Evolutionary conservation across 139 green algal species (phyloP).

Genomic region (Marvania coccoides): DNA sequence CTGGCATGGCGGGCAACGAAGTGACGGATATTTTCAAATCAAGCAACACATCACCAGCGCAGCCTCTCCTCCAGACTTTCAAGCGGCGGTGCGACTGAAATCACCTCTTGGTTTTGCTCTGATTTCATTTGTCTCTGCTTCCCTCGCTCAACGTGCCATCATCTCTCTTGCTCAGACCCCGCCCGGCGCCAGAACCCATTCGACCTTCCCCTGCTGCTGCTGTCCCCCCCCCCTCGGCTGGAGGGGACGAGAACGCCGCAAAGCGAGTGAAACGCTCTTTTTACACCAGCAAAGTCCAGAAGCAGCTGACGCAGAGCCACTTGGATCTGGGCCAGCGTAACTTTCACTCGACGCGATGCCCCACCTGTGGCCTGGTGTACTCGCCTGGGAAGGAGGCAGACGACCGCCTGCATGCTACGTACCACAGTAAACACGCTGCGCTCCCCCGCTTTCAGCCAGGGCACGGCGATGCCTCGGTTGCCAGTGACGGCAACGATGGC

Average conservation of each 20-base stretch:
- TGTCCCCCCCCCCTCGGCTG: too few relatives aligned
- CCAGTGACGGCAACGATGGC: neutral
- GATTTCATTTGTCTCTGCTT: too few relatives aligned
- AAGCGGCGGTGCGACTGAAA: too few relatives aligned
- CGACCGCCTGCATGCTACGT: constrained; percentile 30
- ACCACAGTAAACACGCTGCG: constrained; percentile 8
- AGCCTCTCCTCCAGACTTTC: too few relatives aligned
- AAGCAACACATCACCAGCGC: too few relatives aligned
- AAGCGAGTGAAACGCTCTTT: neutral
- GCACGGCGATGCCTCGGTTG: neutral
- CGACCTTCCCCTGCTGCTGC: neutral
- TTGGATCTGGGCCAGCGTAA: constrained; percentile 40
- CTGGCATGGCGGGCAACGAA: too few relatives aligned
- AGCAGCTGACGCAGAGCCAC: constrained; percentile 25
- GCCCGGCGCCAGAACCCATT: too few relatives aligned
- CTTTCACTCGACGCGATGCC: constrained; percentile 31
- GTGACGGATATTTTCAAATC: too few relatives aligned
- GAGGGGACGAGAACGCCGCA: neutral
- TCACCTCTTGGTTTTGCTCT: too few relatives aligned
- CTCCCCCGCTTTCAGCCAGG: constrained; percentile 18
- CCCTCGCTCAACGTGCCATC: too few relatives aligned
- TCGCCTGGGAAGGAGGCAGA: constrained; percentile 26
- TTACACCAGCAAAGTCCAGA: neutral
- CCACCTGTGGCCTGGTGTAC: constrained; percentile 36
- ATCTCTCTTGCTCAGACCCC: too few relatives aligned